A percentile compares a stretch with the other conserved stretches of the same genome.
Evolutionary conservation across 75 land plant genomes (phyloP).

Genomic region (Sequoia sempervirens): DNA sequence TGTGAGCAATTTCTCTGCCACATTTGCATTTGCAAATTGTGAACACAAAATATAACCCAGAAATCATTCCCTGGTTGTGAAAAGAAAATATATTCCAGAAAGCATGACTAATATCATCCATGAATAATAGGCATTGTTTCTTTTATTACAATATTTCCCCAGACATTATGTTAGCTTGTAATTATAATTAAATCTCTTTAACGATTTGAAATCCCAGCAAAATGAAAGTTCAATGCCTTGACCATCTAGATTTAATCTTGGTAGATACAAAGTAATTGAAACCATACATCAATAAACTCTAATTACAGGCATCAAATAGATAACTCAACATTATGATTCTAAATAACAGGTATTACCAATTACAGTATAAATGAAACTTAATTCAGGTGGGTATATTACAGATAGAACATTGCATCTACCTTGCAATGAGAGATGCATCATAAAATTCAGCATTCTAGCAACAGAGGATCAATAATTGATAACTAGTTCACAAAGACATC

Average conservation of each 20-base stretch:
- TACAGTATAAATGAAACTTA: neutral
- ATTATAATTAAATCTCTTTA: neutral
- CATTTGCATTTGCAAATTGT: neutral
- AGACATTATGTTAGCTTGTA: neutral
- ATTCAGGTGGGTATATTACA: neutral
- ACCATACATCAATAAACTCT: neutral
- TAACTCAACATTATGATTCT: neutral
- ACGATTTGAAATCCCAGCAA: neutral
- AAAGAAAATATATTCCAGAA: neutral
- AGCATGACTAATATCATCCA: neutral
- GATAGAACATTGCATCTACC: no score
- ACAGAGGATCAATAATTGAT: neutral
- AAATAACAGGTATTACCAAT: neutral
- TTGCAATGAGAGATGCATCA: neutral
- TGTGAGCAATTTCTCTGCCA: neutral
- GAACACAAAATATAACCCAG: neutral
- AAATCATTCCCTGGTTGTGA: neutral
- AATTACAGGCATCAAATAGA: neutral
- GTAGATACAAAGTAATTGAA: neutral
- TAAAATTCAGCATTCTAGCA: no score
- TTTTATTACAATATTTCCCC: neutral
- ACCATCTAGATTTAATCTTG: neutral
- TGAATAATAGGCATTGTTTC: neutral
- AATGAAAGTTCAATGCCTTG: neutral
- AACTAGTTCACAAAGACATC: neutral